A percentile compares a stretch with the other conserved stretches of the same genome.
Evolutionary conservation across 2,329 filamentous ascomycete genomes (phyloP).

Genomic region (Rutstroemia sp.): DNA sequence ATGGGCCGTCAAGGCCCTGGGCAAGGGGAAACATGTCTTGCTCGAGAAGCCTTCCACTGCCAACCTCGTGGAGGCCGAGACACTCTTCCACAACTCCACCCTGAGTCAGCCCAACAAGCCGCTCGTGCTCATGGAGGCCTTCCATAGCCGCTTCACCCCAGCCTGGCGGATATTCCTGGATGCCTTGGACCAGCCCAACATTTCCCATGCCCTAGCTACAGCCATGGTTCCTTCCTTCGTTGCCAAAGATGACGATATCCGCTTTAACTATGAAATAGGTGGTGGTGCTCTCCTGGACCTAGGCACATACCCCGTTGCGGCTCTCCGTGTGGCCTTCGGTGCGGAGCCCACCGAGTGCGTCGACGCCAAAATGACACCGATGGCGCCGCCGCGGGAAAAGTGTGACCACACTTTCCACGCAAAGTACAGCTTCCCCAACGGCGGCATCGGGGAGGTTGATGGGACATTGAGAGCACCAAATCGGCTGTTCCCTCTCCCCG

Average conservation of each 20-base stretch:
- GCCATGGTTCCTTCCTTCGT: conserved; percentile 28
- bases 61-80: conserved; percentile 38
- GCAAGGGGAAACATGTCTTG: conserved; percentile 46
- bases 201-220: conserved; percentile 30
- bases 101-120: conserved; percentile 31
- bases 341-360: conserved; percentile 34
- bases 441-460: conserved; percentile 30
- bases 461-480: conserved; percentile 21
- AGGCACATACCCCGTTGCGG: conserved; percentile 35
- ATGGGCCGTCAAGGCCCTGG: conserved; percentile 41
- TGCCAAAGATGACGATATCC: conserved; percentile 35
- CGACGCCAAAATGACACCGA: conserved; percentile 25
- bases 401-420: conserved; percentile 32
- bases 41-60: conserved; percentile 46
- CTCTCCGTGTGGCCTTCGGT: conserved; percentile 34
- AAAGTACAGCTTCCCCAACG: conserved; percentile 35
- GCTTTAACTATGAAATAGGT: conserved; percentile 36
- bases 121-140: conserved; percentile 43
- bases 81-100: conserved; percentile 34
- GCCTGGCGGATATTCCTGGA: conserved; percentile 37
- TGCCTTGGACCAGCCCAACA: conserved; percentile 32
- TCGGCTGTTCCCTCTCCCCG: too few species aligned
- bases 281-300: conserved; percentile 30
- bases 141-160: conserved; percentile 45
- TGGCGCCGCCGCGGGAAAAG: conserved; percentile 25